Conservation (phyloP, 768 basidiomycete genomes). For the Hypholoma sublateritium region DNA sequence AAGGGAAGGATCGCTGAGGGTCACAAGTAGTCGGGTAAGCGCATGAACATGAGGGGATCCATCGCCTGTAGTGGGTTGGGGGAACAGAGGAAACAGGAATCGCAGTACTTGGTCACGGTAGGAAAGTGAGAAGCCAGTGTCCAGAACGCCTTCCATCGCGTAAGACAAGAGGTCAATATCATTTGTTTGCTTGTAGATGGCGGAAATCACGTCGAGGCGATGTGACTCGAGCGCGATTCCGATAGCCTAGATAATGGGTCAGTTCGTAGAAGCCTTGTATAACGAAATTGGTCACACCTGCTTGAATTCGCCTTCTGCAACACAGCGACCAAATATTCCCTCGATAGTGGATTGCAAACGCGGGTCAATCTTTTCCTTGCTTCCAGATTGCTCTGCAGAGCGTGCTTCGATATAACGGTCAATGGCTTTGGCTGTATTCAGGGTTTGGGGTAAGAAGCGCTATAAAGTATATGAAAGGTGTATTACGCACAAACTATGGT, state of each 20-base stretch:
- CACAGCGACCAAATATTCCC: constrained; percentile 82
- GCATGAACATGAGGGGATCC: constrained; percentile 77
- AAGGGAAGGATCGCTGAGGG: constrained; percentile 78
- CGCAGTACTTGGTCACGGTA: constrained; percentile 82
- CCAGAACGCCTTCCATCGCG: constrained; percentile 88
- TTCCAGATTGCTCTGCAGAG: constrained; percentile 49
- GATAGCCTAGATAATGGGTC: constrained; percentile 60
- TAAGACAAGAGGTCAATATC: constrained; percentile 86
- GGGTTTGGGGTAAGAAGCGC: not conserved
- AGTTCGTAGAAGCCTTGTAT: constrained; percentile 13
- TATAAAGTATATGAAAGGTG: not conserved
- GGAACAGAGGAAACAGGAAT: constrained; percentile 86
- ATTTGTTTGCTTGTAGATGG: constrained; percentile 68
- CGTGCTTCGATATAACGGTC: constrained; percentile 86
- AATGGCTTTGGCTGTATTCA: constrained; percentile 81
- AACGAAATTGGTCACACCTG: constrained; percentile 54
- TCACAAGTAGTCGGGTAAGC: constrained; percentile 86
- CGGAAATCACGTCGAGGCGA: constrained; percentile 82
- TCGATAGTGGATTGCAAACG: constrained; percentile 85
- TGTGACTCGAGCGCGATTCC: constrained; percentile 93
- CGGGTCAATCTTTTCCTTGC: constrained; percentile 69
- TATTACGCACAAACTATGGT: constrained; percentile 84
- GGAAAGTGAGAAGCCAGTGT: constrained; percentile 83
- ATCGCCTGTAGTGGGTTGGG: constrained; percentile 65
- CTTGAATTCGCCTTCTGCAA: constrained; percentile 86